Evolutionary conservation across 2,329 filamentous ascomycete species (phyloP).

Genomic region (Thermothelomyces thermophilus): DNA sequence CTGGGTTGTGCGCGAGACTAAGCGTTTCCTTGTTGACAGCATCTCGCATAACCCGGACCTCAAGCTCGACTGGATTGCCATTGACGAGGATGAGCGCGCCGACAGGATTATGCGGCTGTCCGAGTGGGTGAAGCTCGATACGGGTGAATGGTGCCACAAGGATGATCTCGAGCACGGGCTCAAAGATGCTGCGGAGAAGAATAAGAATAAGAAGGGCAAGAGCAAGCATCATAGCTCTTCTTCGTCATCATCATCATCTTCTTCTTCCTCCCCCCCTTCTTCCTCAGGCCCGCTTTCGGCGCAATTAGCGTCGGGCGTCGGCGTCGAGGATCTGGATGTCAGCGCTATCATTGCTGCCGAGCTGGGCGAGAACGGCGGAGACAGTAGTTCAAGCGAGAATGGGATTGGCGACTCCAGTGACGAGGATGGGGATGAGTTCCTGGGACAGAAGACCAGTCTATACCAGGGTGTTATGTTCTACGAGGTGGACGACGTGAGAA

Average conservation of each 20-base stretch:
- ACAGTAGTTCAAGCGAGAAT: conserved; percentile 22
- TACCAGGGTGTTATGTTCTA: conserved; percentile 37
- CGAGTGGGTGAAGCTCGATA: conserved; percentile 29
- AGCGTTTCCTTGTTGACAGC: conserved; percentile 53
- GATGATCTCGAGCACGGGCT: conserved; percentile 11
- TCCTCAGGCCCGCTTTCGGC: neutral
- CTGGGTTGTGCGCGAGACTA: conserved; percentile 50
- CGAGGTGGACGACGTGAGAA: conserved; percentile 43
- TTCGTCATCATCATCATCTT: too few relatives aligned
- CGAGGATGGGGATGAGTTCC: conserved; percentile 27
- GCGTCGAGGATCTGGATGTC: neutral
- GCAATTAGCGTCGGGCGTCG: neutral
- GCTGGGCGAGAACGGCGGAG: conserved; percentile 11
- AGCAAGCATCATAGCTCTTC: neutral
- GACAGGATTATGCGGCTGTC: conserved; percentile 42
- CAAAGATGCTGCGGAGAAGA: neutral
- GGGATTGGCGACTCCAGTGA: conserved; percentile 30
- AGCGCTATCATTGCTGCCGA: conserved; percentile 1
- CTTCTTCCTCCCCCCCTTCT: too few relatives aligned
- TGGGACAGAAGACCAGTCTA: conserved; percentile 31
- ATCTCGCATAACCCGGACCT: conserved; percentile 48
- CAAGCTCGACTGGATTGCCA: conserved; percentile 53
- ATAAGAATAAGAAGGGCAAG: neutral
- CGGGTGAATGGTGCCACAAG: neutral
- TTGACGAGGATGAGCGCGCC: conserved; percentile 43